Evolutionary conservation across 257 asterid genomes (phyloP).

Genomic region (Apocynum venetum): DNA sequence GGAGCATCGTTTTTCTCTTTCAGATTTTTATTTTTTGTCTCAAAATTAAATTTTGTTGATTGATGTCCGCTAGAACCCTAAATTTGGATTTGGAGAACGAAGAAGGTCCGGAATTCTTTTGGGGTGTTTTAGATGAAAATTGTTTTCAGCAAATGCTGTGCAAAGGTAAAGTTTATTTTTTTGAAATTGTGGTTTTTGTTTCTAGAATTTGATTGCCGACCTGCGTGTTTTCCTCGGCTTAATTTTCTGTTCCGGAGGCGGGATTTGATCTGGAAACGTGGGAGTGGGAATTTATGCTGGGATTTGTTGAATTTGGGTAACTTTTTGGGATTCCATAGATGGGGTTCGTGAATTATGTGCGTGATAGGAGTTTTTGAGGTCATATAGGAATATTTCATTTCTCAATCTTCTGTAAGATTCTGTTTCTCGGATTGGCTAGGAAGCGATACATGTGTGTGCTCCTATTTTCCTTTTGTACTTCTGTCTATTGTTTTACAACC

Average conservation of each 20-base stretch:
- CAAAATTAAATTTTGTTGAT: background rate
- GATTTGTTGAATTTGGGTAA: slow-evolving; percentile 21
- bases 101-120: background rate
- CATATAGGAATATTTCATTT: slow-evolving; percentile 1
- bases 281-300: slow-evolving; percentile 23
- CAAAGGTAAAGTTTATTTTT: background rate
- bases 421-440: background rate
- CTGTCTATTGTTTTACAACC: background rate
- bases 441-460: background rate
- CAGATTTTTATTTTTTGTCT: background rate
- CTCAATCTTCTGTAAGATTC: background rate
- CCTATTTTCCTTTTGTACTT: background rate
- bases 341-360: background rate
- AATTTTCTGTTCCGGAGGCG: background rate
- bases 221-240: background rate
- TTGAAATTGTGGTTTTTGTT: background rate
- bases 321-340: slow-evolving; percentile 11
- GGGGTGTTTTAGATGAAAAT: background rate
- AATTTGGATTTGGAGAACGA: slow-evolving; percentile 3
- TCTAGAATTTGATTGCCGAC: background rate
- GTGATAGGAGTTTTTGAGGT: background rate
- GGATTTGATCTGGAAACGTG: slow-evolving; percentile 23
- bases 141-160: slow-evolving; percentile 13
- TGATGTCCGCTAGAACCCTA: slow-evolving; percentile 15
- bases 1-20: background rate